Percentiles rank a stretch among this genome's conserved stretches.
Evolutionary conservation across 495 filamentous ascomycete species (phyloP).

Genomic region (Lichenothelia convexa): DNA sequence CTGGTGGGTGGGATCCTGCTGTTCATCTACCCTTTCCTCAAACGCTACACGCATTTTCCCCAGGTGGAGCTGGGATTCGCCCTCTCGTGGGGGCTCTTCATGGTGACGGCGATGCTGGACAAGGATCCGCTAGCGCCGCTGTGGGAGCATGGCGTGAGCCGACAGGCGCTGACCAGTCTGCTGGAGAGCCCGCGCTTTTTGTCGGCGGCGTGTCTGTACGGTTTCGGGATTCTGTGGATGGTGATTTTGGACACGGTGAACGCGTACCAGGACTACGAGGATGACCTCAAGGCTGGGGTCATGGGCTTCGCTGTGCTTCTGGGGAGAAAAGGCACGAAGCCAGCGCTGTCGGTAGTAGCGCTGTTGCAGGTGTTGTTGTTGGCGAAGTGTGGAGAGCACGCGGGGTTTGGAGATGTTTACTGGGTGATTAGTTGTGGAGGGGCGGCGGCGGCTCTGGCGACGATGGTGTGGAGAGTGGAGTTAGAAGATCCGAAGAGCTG

Average conservation of each 20-base stretch:
- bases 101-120: not conserved
- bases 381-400: no score
- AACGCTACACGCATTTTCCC: not conserved
- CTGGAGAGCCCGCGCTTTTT: not conserved
- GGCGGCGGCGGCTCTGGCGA: no score
- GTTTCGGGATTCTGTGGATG: not conserved
- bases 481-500: no score
- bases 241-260: conserved; percentile 1
- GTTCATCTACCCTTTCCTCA: not conserved
- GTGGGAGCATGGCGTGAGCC: not conserved
- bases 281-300: conserved; percentile 1
- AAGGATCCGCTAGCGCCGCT: not conserved
- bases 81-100: not conserved
- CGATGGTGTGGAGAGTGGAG: no score
- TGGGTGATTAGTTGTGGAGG: no score
- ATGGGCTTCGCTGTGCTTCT: not conserved
- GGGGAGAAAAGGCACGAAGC: conserved; percentile 1
- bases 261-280: not conserved
- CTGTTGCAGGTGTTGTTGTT: not conserved
- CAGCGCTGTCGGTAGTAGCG: not conserved
- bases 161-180: not conserved
- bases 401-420: no score
- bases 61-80: conserved; percentile 1
- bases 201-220: conserved; percentile 1
- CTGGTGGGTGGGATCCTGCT: not conserved